phyloP scores from a whole-genome alignment of 106 monocot genomes.

The Dendrobium officinale region DNA sequence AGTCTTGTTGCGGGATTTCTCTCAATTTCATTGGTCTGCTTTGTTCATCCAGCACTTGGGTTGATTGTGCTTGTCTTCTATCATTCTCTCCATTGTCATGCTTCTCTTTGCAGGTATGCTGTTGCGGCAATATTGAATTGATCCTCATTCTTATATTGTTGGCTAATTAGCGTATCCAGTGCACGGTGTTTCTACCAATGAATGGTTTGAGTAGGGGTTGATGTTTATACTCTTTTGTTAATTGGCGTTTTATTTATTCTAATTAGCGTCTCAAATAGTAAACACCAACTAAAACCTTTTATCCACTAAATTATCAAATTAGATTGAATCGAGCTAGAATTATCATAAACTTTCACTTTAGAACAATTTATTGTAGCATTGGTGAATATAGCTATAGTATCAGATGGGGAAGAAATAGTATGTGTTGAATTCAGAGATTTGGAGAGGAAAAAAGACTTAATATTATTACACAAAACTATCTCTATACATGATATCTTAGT shows the following conservation, averaged over 20 bases:
- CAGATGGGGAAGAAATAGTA: too few species aligned
- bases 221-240: neutral
- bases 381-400: too few species aligned
- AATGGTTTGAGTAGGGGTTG: neutral
- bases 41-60: constrained; percentile 91
- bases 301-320: too few species aligned
- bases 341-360: too few species aligned
- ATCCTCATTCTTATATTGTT: neutral
- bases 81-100: constrained; percentile 70
- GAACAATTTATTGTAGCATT: too few species aligned
- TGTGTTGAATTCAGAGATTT: too few species aligned
- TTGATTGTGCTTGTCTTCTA: constrained; percentile 62
- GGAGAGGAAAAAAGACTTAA: too few species aligned
- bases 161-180: neutral
- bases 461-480: too few species aligned
- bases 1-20: constrained; percentile 57
- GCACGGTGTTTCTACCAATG: neutral
- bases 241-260: neutral
- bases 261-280: too few species aligned
- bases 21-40: constrained; percentile 63
- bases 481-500: too few species aligned
- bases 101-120: constrained; percentile 78
- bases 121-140: neutral
- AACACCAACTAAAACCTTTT: too few species aligned
- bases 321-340: too few species aligned